Percentiles rank a stretch among this genome's conserved stretches.
Conservation (phyloP, 139 green algal genomes). For the Pleodorina starrii region DNA sequence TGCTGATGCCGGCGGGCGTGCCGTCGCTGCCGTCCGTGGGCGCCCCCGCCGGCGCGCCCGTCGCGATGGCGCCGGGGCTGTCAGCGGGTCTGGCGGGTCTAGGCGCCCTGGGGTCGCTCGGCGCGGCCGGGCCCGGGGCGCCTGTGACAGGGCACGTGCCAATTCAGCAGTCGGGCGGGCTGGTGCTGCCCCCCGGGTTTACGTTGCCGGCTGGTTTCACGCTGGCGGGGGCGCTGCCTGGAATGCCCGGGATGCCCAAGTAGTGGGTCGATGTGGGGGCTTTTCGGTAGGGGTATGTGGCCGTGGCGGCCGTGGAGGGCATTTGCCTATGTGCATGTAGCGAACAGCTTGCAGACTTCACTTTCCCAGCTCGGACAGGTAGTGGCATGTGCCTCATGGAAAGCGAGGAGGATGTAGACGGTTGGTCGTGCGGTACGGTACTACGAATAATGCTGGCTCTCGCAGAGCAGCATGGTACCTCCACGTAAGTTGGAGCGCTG, state of each 20-base stretch:
- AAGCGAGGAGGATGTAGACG: too few relatives aligned
- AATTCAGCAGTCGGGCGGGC: neutral
- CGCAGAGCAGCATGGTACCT: too few relatives aligned
- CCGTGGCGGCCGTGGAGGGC: too few relatives aligned
- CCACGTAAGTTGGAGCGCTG: too few relatives aligned
- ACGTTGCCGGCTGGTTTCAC: slow-evolving; percentile 29
- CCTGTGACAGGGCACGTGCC: neutral
- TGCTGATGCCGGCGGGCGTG: slow-evolving; percentile 7
- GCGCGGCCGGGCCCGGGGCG: neutral
- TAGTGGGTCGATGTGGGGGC: neutral
- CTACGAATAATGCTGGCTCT: too few relatives aligned
- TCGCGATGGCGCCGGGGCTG: neutral
- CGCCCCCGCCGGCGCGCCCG: neutral
- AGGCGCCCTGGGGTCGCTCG: neutral
- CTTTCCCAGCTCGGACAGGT: too few relatives aligned
- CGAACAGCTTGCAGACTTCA: too few relatives aligned
- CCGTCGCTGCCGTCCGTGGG: neutral
- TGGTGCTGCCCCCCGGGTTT: slow-evolving; percentile 40
- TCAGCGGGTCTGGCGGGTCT: neutral
- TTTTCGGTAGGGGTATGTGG: too few relatives aligned
- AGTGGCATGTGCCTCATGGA: too few relatives aligned
- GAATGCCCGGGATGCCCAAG: slow-evolving; percentile 30
- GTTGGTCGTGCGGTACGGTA: too few relatives aligned
- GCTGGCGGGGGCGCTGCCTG: slow-evolving; percentile 3
- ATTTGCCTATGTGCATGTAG: too few relatives aligned